A percentile compares a stretch with the other conserved stretches of the same genome.
phyloP scores from a whole-genome alignment of 805 yeast species.

The Pichia insulana region DNA sequence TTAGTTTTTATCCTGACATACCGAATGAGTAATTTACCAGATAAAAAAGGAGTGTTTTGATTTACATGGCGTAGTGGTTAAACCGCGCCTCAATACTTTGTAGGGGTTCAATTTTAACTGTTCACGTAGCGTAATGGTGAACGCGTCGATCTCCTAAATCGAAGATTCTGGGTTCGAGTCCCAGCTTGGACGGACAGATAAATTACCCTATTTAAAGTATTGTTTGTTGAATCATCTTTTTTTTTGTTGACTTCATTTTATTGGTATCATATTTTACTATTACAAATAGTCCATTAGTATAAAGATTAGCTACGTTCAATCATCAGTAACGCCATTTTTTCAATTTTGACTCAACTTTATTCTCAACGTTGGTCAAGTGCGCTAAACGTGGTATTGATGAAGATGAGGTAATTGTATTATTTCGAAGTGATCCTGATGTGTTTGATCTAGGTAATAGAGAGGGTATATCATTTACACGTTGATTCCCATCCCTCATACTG shows the following conservation, averaged over 20 bases:
- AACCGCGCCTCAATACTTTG: background rate
- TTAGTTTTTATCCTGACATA: no score
- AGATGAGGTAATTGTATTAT: background rate
- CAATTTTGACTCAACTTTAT: background rate
- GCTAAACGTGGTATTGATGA: slow-evolving; percentile 13
- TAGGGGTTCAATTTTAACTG: slow-evolving; percentile 19
- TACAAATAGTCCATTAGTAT: no score
- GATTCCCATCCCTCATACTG: background rate
- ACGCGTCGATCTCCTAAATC: slow-evolving; percentile 13
- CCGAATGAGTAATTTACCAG: no score
- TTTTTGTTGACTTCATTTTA: no score
- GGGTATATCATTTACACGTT: background rate
- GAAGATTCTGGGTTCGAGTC: slow-evolving; percentile 15
- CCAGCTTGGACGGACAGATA: slow-evolving; percentile 11
- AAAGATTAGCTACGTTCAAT: no score
- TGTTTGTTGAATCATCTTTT: background rate
- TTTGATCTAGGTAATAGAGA: slow-evolving; percentile 2
- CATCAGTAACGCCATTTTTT: slow-evolving; percentile 6
- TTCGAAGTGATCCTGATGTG: slow-evolving; percentile 1
- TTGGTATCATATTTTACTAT: no score
- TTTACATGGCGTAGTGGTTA: slow-evolving; percentile 4
- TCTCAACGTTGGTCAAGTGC: slow-evolving; percentile 4
- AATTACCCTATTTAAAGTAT: background rate
- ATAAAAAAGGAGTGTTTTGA: slow-evolving; percentile 2
- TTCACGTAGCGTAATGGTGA: slow-evolving; percentile 15